A percentile compares a stretch with the other conserved stretches of the same genome.
Conservation (phyloP, 1,139 yeast genomes). For the Dujonia santamariae region DNA sequence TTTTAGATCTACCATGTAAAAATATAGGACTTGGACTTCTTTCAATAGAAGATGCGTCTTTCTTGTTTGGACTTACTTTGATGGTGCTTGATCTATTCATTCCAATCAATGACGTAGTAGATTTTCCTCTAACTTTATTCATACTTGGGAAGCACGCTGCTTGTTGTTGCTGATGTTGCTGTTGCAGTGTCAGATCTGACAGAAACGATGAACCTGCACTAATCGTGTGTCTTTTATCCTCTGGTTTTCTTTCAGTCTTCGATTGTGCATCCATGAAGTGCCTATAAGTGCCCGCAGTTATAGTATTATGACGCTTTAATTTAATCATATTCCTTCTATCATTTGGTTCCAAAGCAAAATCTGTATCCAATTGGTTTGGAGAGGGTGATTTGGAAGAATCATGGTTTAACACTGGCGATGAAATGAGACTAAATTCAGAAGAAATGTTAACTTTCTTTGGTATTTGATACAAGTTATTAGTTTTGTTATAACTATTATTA, state of each 20-base stretch:
- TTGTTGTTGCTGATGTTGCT: no score
- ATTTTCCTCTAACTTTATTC: slow-evolving; percentile 4
- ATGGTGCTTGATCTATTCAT: no score
- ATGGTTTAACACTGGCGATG: slow-evolving; percentile 22
- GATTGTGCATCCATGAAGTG: background rate
- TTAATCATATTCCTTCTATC: background rate
- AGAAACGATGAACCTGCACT: no score
- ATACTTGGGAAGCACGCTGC: slow-evolving; percentile 7
- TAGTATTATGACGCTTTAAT: slow-evolving; percentile 8
- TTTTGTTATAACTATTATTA: background rate
- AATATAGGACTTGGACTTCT: slow-evolving; percentile 4
- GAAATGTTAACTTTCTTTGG: no score
- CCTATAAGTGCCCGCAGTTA: background rate
- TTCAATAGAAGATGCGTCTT: background rate
- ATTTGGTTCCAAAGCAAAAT: no score
- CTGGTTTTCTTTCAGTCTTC: no score
- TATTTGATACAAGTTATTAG: no score
- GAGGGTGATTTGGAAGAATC: slow-evolving; percentile 6
- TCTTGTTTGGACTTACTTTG: background rate
- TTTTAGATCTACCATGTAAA: slow-evolving; percentile 4
- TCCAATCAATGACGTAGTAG: slow-evolving; percentile 6
- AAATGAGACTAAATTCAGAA: slow-evolving; percentile 25
- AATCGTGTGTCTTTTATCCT: no score
- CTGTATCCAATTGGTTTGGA: no score
- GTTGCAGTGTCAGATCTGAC: no score